Evolutionary conservation across 2,329 filamentous ascomycete species (phyloP), one percentile per base, ranked within the genome.

Genomic region (Aspergillus fumigatus): DNA sequence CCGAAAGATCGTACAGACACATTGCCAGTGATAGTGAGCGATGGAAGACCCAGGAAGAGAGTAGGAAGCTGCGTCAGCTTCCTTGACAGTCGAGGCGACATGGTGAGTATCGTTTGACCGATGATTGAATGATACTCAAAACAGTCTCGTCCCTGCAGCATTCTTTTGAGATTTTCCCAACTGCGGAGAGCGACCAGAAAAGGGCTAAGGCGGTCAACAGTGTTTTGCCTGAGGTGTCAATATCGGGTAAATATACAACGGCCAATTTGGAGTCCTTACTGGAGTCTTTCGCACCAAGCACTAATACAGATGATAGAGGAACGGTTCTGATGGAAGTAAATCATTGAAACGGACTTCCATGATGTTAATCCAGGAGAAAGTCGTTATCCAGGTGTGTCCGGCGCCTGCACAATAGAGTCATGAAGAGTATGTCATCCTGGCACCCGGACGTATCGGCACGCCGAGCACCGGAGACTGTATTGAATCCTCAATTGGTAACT

Each of bases 1-100:
- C 79, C 77, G 61, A 80, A 77, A 40, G 67, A 63, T 53, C 77
- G 74, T 57, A 69, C 68, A n/a, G 65, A 54, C 54, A 64, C 57
- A 51, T 59, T 62, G 32, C 54, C 59, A 55, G 60, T 51, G 29
- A 63, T 53, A n/a, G 65, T 35, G 29, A 61, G 52, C 43, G 62
- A 63, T 59, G 65, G 68, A 41, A 67, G 59, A 23, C 57, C 59
- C 60, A 64, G 65, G 35, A 67, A 55, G 35, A 57, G 62, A 5
- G 62, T 60, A 43, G 66, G 63, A 59, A 73, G 68, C 65, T 68
- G 69, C 14, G 66, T 51, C 26, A 72, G 66, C 62, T 67, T 66
- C 58, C 65, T 62, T 56, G 65, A 54, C 48, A 75, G 65, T 57
- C 71, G 70, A n/a, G 69, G 70, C 35, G 71, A 62, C 73, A 75